Base-by-base conservation (phyloP, 768 basidiomycete genomes). In the Polyporus arcularius region DNA sequence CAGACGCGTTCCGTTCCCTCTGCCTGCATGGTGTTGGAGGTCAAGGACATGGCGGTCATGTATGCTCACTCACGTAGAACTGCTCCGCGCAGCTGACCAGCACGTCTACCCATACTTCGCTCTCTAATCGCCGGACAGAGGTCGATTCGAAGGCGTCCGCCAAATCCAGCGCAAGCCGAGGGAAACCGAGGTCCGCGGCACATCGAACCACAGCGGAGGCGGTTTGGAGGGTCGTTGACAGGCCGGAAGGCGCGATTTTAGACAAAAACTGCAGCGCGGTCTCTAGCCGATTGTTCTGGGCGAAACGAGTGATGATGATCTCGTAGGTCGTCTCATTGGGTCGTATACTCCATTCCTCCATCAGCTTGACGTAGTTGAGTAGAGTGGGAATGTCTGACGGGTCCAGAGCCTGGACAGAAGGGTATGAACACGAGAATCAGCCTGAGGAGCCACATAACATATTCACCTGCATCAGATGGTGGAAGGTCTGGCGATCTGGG, bases 131-230 rank as follows among this genome's bases (percentile, higher is more conserved):
- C 39, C 87, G 81, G 31, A 81, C 73, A 4, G 85, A 81, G 5
- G 75, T 68, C 41, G 72, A 66, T 66, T 94, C 92, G 54, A 83
- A 90, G 61, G 80, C 75, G 3, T 76, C 72, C 0, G 87, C 85
- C 14, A 95, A 69, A 55, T 94, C 92, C 49, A 92, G 71, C 3
- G 92, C 92, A 28, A 95, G 78, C 52, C 85, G 80, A 0, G 90
- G 80, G 58, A 81, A 75, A 21, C 84, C 83, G 50, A 76, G 71
- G 0, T 79, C 69, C 4, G 88, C 82, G 3, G 86, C 85, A 30
- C 85, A 69, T 9, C 70, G 67, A 51, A 93, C 79, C 46, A 91
- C 72, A 10, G 70, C 74, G 61, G 86, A 81, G 0, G 80, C 79
- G 4, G 83, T 78, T 9, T 72, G 69, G 12, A 85, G 70, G 18